Base-by-base conservation (phyloP, 2,329 filamentous ascomycete species). In the Chaetomium sp. region DNA sequence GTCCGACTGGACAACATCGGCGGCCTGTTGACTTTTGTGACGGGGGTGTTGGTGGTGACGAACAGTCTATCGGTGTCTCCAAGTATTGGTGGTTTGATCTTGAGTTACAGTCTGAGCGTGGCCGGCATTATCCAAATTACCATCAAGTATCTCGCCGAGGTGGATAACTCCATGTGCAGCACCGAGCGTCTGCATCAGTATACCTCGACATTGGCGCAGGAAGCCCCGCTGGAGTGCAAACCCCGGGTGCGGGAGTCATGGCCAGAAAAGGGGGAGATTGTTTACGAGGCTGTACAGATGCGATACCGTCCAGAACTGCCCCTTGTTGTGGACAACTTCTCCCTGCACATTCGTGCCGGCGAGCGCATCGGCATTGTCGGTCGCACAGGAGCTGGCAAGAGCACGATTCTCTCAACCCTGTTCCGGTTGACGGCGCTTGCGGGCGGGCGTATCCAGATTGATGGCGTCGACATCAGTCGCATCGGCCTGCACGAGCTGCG, bases 21-120 rank as follows among this genome's bases (percentile, higher is more conserved):
- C 19, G 91, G 88, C 59, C 66, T 88, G 11, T 79, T 99, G 2
- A 90, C 96, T 12, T 94, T 97, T 67, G 87, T 87, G 0, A 89
- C 87, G 1, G 90, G 89, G 50, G 91, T 97, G 57, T 76, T 99
- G 14, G 91, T 97, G 38, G 89, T 96, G 35, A 96, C 92, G 0
- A 91, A 88, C 27, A 86, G 91, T 14, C 96, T 96, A 11, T 49
- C 47, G 27, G 37, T 49, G 9, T 37, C 47, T 4, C 47, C 37
- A 14, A 40, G 47, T 11, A 49, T 49, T n/a, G 37, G 14, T 3
- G 36, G 47, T 6, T n/a, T 49, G 14, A 19, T 49, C 5, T 37
- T 49, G 9, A 41, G 36, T n/a, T 49, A 49, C 37, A 37, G 35
- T 27, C 6, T 40, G 8, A 32, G 34, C 37, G 35, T 49, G 8